Conservation (phyloP, 257 asterid species). For the Nicotiana otophora region DNA sequence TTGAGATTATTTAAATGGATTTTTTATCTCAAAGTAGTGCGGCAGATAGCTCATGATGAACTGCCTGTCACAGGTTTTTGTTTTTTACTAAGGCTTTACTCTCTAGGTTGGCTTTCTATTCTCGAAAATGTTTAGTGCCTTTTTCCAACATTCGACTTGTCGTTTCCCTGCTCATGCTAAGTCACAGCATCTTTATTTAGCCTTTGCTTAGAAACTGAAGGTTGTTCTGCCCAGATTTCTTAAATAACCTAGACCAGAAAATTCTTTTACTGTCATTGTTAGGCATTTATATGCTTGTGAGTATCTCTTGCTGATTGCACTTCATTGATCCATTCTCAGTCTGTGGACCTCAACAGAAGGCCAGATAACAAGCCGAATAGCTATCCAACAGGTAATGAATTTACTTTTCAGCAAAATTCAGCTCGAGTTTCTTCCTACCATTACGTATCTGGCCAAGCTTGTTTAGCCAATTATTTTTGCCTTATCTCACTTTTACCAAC, state of each 20-base stretch:
- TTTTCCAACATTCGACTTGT: neutral
- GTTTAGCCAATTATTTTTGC: neutral
- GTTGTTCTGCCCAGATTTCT: neutral
- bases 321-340: slow-evolving; percentile 20
- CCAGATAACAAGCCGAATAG: slow-evolving; percentile 32
- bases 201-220: neutral
- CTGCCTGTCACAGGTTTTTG: neutral
- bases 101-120: neutral
- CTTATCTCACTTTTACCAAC: neutral
- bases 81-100: neutral
- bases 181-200: neutral
- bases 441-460: neutral
- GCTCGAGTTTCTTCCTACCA: neutral
- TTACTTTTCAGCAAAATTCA: neutral
- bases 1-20: neutral
- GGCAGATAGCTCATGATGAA: neutral
- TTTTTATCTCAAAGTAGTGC: neutral
- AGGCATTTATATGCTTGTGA: neutral
- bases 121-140: neutral
- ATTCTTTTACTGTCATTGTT: neutral
- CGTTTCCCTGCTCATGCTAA: neutral
- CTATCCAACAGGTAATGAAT: slow-evolving; percentile 35
- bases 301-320: neutral
- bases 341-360: slow-evolving; percentile 40
- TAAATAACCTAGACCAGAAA: neutral